Percentiles rank a stretch among this genome's conserved stretches.
Conservation (phyloP, 2,329 filamentous ascomycete species). For the Bimuria novae-zelandiae region DNA sequence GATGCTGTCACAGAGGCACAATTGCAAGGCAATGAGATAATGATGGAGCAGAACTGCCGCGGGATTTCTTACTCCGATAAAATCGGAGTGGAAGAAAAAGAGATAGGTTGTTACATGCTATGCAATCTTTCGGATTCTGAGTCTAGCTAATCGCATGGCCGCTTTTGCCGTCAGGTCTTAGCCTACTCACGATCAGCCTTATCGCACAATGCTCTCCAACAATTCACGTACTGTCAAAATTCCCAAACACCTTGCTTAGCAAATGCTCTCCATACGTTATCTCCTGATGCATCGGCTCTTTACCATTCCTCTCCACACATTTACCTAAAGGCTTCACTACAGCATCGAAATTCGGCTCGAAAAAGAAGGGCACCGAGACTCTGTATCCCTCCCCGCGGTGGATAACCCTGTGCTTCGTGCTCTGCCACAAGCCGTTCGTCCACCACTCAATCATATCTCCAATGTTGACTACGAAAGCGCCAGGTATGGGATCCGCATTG, state of each 20-base stretch:
- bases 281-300: conserved; percentile 33
- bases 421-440: conserved; percentile 51
- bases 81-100: too few species aligned
- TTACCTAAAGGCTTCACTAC: conserved; percentile 43
- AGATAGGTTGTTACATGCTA: too few species aligned
- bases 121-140: too few species aligned
- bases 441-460: conserved; percentile 56
- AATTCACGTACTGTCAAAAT: conserved; percentile 38
- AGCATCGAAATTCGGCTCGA: conserved; percentile 52
- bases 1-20: too few species aligned
- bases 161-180: too few species aligned
- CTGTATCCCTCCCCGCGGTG: conserved; percentile 47
- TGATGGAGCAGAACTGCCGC: too few species aligned
- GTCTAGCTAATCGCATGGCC: too few species aligned
- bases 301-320: conserved; percentile 44
- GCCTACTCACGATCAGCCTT: too few species aligned
- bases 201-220: too few species aligned
- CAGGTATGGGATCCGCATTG: conserved; percentile 50
- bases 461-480: conserved; percentile 55
- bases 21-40: too few species aligned
- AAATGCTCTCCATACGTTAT: conserved; percentile 51
- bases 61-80: too few species aligned
- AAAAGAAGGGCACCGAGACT: conserved; percentile 56
- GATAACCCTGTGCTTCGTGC: conserved; percentile 53
- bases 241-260: conserved; percentile 48